These are phyloP conservation scores for Scolecobasidium constrictum DNA, from an alignment of 2,329 filamentous ascomycete species.

Conservation along the genomic window DNA sequence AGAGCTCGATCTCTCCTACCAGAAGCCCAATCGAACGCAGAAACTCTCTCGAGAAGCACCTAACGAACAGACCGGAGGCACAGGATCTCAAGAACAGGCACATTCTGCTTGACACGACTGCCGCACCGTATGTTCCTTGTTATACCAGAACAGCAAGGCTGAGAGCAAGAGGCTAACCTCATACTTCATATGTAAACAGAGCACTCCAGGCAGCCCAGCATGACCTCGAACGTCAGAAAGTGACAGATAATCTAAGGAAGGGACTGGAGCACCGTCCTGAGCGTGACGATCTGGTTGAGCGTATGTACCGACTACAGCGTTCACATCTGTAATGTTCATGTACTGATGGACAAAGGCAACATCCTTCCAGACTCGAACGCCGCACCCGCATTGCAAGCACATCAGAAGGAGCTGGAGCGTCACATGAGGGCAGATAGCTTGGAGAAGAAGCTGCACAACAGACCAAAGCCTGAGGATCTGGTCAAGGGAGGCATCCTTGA, in stretches of 20 bases:
- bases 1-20: conserved; percentile 30
- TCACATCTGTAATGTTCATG: too few species aligned
- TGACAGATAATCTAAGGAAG: conserved; percentile 9
- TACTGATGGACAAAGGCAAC: too few species aligned
- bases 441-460: conserved; percentile 73
- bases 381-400: conserved; percentile 67
- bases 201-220: conserved; percentile 50
- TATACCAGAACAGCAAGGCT: too few species aligned
- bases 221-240: conserved; percentile 51
- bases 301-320: conserved; percentile 39
- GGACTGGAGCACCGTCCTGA: conserved; percentile 49
- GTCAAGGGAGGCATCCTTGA: conserved; percentile 71
- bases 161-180: conserved; percentile 1
- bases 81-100: conserved; percentile 59
- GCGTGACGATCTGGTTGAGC: conserved; percentile 67
- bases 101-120: conserved; percentile 56
- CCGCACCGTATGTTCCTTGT: conserved; percentile 46
- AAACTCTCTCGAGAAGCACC: conserved; percentile 34
- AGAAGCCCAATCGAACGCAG: conserved; percentile 49
- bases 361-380: conserved; percentile 72
- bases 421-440: conserved; percentile 80
- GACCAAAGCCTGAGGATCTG: conserved; percentile 65
- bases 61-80: conserved; percentile 37
- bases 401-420: conserved; percentile 75
- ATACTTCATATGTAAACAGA: conserved; percentile 24